Percentiles rank a stretch among this genome's conserved stretches.
Evolutionary conservation across 2,329 filamentous ascomycete genomes (phyloP).

Genomic region (Neodidymelliopsis sp.): DNA sequence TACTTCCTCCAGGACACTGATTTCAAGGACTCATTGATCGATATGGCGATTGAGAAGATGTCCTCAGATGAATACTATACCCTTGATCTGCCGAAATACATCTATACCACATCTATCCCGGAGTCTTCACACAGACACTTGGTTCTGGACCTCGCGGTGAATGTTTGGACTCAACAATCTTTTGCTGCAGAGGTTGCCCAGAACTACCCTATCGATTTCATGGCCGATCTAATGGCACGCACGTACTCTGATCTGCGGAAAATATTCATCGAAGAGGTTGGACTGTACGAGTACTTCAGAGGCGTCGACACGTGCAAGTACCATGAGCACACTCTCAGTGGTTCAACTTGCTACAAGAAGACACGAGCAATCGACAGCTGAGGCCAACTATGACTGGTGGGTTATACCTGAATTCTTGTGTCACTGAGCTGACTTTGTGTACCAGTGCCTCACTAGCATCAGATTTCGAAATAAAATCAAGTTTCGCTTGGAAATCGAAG

Average conservation of each 20-base stretch:
- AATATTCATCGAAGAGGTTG: no score
- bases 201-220: no score
- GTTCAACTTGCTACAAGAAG: slow-evolving; percentile 2
- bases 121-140: not conserved
- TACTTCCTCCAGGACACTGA: slow-evolving; percentile 7
- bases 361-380: not conserved
- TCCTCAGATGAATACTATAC: not conserved
- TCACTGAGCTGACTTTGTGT: no score
- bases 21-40: slow-evolving; percentile 10
- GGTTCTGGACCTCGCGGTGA: not conserved
- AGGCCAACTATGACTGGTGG: no score
- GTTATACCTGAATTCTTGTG: no score
- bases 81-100: not conserved
- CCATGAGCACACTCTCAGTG: slow-evolving; percentile 1
- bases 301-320: not conserved
- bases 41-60: slow-evolving; percentile 7
- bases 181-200: no score
- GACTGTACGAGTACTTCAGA: no score
- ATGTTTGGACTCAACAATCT: not conserved
- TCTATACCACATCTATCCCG: not conserved
- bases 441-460: no score
- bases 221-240: no score
- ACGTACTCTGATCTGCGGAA: no score
- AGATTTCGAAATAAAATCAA: no score
- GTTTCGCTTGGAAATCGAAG: no score